Percentiles rank a stretch among this genome's conserved stretches.
Conservation (phyloP, 2,329 filamentous ascomycete genomes). For the Claviceps sp. region DNA sequence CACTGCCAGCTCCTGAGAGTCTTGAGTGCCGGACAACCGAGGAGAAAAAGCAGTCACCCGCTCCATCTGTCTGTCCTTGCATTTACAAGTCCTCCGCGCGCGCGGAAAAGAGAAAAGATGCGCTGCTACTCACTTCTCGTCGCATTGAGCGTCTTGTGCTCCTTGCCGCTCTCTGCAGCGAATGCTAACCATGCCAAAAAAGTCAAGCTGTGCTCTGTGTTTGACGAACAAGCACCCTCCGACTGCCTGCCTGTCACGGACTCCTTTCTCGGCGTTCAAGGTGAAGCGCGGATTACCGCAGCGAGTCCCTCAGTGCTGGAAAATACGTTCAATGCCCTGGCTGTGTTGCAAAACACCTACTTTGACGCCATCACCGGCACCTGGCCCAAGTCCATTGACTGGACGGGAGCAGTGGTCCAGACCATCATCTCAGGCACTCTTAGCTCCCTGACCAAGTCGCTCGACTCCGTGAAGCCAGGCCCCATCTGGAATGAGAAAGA, state of each 20-base stretch:
- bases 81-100: not conserved
- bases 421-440: conserved; percentile 67
- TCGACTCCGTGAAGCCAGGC: conserved; percentile 24
- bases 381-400: conserved; percentile 82
- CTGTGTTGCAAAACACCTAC: conserved; percentile 64
- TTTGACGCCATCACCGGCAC: conserved; percentile 66
- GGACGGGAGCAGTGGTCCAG: conserved; percentile 76
- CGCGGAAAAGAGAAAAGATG: not conserved
- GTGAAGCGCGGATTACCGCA: not conserved
- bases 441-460: conserved; percentile 52
- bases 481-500: conserved; percentile 42
- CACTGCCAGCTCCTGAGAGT: not conserved
- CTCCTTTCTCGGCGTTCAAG: not conserved
- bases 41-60: not conserved
- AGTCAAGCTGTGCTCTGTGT: conserved; percentile 1
- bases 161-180: not conserved
- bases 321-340: conserved; percentile 49
- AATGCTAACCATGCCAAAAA: not conserved
- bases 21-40: not conserved
- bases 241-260: conserved; percentile 1
- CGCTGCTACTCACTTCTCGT: not conserved
- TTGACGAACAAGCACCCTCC: not conserved
- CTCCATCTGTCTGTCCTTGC: not conserved
- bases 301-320: conserved; percentile 21
- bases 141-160: not conserved